phyloP scores from a whole-genome alignment of 73 alveolate species.

The Paramecium sonneborni region DNA sequence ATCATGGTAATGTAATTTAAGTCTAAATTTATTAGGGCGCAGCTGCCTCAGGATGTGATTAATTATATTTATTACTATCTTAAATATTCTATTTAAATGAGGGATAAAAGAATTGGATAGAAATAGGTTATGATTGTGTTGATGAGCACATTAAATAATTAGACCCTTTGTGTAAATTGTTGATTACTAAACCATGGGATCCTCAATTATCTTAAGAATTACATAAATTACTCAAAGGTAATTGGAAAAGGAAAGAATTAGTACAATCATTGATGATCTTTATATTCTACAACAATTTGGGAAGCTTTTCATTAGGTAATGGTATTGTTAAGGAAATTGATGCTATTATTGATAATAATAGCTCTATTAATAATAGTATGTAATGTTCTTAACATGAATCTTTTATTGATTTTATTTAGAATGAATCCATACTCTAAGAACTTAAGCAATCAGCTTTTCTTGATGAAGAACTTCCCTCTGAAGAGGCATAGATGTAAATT shows the following conservation, averaged over 20 bases:
- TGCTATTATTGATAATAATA: background rate
- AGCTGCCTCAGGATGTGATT: slow-evolving; percentile 39
- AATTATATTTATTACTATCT: background rate
- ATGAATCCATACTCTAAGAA: background rate
- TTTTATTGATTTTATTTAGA: background rate
- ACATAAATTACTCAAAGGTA: background rate
- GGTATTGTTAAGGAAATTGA: slow-evolving; percentile 7
- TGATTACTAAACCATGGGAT: slow-evolving; percentile 23
- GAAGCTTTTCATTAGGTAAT: slow-evolving; percentile 35
- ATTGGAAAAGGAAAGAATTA: slow-evolving; percentile 12
- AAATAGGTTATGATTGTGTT: background rate
- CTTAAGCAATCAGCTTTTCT: background rate
- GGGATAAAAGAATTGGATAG: slow-evolving; percentile 10
- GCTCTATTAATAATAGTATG: background rate
- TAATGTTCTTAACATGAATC: background rate
- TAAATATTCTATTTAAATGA: background rate
- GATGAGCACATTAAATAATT: background rate
- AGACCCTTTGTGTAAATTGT: background rate
- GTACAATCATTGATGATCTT: background rate
- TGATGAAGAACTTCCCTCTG: background rate
- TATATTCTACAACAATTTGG: background rate
- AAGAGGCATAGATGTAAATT: background rate
- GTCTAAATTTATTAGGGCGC: background rate
- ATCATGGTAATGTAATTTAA: background rate
- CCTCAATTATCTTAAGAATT: background rate